phyloP scores from a whole-genome alignment of 2,329 filamentous ascomycete genomes.

The Colletotrichum echinochloae region DNA sequence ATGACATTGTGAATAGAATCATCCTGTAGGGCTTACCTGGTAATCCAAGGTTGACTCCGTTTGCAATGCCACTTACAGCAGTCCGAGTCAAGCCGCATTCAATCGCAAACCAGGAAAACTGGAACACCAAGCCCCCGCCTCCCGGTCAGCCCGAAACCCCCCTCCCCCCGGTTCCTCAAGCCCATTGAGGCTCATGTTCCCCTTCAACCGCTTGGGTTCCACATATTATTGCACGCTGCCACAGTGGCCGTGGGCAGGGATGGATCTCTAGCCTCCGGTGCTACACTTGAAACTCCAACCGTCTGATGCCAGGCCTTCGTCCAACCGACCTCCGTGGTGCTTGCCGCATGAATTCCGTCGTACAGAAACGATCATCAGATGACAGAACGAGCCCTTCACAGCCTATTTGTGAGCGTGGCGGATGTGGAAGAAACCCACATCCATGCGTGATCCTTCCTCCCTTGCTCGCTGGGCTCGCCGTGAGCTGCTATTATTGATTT shows the following conservation, averaged over 20 bases:
- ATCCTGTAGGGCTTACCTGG: background rate
- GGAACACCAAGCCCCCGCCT: conserved; percentile 15
- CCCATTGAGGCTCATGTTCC: background rate
- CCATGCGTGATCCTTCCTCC: background rate
- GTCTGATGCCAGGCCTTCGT: conserved; percentile 39
- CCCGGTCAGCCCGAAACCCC: conserved; percentile 32
- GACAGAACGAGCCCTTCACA: conserved; percentile 12
- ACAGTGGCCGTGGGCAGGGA: background rate
- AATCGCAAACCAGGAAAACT: conserved; percentile 22
- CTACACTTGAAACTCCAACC: conserved; percentile 35
- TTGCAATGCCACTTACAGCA: conserved; percentile 1
- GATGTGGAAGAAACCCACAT: background rate
- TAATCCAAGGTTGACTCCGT: conserved; percentile 15
- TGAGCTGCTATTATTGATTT: conserved; percentile 31
- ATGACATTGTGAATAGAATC: background rate
- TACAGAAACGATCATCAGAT: conserved; percentile 37
- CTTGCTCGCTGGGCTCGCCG: background rate
- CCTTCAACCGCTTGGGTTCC: conserved; percentile 17
- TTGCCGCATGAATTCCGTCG: conserved; percentile 36
- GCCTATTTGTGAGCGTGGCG: conserved; percentile 13
- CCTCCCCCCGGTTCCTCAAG: background rate
- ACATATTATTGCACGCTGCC: conserved; percentile 8
- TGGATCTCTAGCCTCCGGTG: conserved; percentile 17
- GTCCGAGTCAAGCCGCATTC: conserved; percentile 12
- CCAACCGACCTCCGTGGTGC: conserved; percentile 30